Conservation (phyloP, 345 rosid species). For the Trapa incisa region DNA sequence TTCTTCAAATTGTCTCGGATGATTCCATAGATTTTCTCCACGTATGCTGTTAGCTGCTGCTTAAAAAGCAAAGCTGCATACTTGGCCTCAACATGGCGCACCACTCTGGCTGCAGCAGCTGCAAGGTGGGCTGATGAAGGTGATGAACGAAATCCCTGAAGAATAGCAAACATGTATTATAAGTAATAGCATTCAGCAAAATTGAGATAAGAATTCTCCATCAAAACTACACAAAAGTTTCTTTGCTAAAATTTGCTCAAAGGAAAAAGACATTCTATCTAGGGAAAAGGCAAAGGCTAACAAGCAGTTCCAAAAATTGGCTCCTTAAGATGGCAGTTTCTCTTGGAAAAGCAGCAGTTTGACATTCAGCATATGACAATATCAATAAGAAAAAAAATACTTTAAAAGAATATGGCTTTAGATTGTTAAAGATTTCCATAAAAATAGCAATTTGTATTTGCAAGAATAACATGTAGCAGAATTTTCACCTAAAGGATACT, state of each 20-base stretch:
- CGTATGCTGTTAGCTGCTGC: conserved; percentile 95
- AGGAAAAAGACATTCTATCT: too few species aligned
- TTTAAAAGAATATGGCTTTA: too few species aligned
- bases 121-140: conserved; percentile 70
- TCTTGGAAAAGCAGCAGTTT: too few species aligned
- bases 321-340: too few species aligned
- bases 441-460: too few species aligned
- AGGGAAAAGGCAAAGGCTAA: too few species aligned
- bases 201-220: not conserved
- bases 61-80: conserved; percentile 97
- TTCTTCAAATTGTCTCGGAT: conserved; percentile 93
- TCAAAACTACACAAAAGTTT: not conserved
- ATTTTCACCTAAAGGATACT: not conserved
- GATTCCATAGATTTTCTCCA: conserved; percentile 94
- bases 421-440: too few species aligned
- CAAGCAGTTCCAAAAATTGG: too few species aligned
- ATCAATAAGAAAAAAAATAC: too few species aligned
- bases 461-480: not conserved
- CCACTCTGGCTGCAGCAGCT: conserved; percentile 57
- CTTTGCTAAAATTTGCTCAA: not conserved
- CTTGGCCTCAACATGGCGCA: conserved; percentile 92
- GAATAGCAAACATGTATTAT: not conserved
- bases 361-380: too few species aligned
- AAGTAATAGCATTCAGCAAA: conserved; percentile 6
- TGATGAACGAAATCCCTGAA: conserved; percentile 92